Percentiles rank a stretch among this genome's conserved stretches.
These are phyloP conservation scores for Juncus effusus DNA, from an alignment of 176 grass and related monocot genomes.

Conservation along the genomic window DNA sequence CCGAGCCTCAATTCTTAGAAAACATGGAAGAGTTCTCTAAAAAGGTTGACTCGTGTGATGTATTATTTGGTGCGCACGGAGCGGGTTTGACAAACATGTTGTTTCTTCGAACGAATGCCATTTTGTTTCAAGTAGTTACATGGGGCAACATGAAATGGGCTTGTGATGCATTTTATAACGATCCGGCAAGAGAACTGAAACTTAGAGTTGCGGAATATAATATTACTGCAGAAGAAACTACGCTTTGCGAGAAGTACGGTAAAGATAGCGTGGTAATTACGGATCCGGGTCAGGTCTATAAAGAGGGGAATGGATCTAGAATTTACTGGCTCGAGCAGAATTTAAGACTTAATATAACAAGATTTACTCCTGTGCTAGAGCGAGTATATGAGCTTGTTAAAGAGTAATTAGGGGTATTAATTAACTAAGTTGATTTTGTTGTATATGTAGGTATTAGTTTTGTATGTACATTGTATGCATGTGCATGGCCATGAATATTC, in stretches of 20 bases:
- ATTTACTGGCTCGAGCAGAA: slow-evolving; percentile 25
- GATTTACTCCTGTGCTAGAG: slow-evolving; percentile 21
- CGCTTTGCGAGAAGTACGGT: slow-evolving; percentile 15
- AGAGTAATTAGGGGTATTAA: slow-evolving; percentile 1
- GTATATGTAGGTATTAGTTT: too few relatives aligned
- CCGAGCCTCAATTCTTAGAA: background rate
- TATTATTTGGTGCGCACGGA: slow-evolving; percentile 27
- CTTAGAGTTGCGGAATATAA: slow-evolving; percentile 22
- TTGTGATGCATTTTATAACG: slow-evolving; percentile 9
- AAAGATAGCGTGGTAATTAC: slow-evolving; percentile 21
- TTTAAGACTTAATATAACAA: slow-evolving; percentile 26
- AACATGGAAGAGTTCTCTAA: slow-evolving; percentile 15
- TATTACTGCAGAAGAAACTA: slow-evolving; percentile 21
- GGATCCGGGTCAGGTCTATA: slow-evolving; percentile 9
- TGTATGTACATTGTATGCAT: too few relatives aligned
- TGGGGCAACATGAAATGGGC: slow-evolving; percentile 32
- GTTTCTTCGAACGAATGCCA: slow-evolving; percentile 37
- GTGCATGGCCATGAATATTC: too few relatives aligned
- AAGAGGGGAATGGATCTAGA: slow-evolving; percentile 18
- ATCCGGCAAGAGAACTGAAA: slow-evolving; percentile 25
- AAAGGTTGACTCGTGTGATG: slow-evolving; percentile 26
- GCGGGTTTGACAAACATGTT: slow-evolving; percentile 31
- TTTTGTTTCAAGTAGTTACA: slow-evolving; percentile 22
- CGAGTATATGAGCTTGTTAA: slow-evolving; percentile 29
- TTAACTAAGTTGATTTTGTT: too few relatives aligned